A percentile compares a stretch with the other conserved stretches of the same genome.
phyloP scores from a whole-genome alignment of 148 eudicot genomes.

The Rhododendron kiyosumense region DNA sequence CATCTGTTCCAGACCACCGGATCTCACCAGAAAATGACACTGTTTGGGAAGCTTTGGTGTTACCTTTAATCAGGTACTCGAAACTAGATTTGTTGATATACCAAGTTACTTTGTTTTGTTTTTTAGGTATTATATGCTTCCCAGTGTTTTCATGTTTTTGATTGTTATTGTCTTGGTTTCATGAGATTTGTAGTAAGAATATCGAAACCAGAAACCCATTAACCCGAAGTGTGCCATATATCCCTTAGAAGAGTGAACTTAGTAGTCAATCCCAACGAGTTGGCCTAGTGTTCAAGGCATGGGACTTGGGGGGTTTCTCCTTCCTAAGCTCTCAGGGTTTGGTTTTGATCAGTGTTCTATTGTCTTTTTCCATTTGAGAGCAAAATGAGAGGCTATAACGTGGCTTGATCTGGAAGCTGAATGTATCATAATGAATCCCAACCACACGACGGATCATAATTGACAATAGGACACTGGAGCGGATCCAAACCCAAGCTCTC shows the following conservation, averaged over 20 bases:
- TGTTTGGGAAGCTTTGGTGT: not conserved
- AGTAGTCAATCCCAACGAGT: not conserved
- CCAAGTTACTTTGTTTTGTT: not conserved
- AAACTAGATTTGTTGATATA: not conserved
- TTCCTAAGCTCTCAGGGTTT: too few species aligned
- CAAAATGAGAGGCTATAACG: too few species aligned
- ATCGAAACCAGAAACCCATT: not conserved
- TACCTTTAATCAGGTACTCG: not conserved
- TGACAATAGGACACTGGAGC: too few species aligned
- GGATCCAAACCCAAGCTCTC: too few species aligned
- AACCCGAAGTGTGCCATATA: not conserved
- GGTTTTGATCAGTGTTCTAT: too few species aligned
- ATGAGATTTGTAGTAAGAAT: not conserved
- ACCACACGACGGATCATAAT: too few species aligned
- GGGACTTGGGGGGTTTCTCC: too few species aligned
- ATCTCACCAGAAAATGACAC: not conserved
- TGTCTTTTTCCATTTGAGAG: too few species aligned
- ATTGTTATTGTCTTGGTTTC: not conserved
- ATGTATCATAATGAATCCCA: too few species aligned
- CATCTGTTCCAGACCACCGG: not conserved
- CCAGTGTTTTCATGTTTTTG: not conserved
- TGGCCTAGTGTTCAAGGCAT: too few species aligned
- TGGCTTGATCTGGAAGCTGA: too few species aligned
- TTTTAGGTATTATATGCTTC: not conserved
- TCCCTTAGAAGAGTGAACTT: not conserved